A percentile compares a stretch with the other conserved stretches of the same genome.
phyloP scores from a whole-genome alignment of 352 stramenopile species.

The Phytophthora uliginosa region DNA sequence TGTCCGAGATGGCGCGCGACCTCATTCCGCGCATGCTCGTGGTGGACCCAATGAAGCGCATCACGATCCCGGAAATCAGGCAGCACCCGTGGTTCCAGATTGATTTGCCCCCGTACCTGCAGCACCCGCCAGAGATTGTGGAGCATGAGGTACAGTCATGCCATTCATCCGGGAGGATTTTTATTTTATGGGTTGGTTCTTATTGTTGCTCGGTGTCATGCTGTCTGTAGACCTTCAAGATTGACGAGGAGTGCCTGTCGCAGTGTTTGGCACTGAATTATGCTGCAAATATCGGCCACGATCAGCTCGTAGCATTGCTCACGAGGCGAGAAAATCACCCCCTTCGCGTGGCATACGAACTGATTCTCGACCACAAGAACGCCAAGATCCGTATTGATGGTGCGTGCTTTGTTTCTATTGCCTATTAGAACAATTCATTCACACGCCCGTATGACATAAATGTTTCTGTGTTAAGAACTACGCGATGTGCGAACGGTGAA shows the following conservation, averaged over 20 bases:
- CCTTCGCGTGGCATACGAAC: conserved; percentile 97
- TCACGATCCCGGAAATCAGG: conserved; percentile 99
- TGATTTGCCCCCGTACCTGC: conserved; percentile 98
- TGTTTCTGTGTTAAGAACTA: conserved; percentile 55
- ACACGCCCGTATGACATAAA: conserved; percentile 3
- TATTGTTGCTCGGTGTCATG: background rate
- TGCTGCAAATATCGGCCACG: conserved; percentile 53
- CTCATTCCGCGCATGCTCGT: conserved; percentile 99
- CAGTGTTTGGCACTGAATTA: conserved; percentile 73
- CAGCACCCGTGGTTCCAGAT: conserved; percentile 99
- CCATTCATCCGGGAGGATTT: background rate
- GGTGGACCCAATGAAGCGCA: conserved; percentile 99
- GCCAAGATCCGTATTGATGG: conserved; percentile 94
- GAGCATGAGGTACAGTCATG: conserved; percentile 91
- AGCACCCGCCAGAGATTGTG: conserved; percentile 96
- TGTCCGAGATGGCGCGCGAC: conserved; percentile 96
- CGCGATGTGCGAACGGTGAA: conserved; percentile 75
- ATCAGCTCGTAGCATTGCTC: conserved; percentile 69
- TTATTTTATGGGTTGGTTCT: background rate
- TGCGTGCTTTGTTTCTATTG: conserved; percentile 22
- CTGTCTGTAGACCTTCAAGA: conserved; percentile 72
- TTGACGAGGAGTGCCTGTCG: conserved; percentile 79
- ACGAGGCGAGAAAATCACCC: conserved; percentile 71
- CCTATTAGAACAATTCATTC: too few species aligned
- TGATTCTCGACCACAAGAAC: conserved; percentile 99